Evolutionary conservation across 108 stramenopile species (phyloP).

Genomic region (Cyclotella kingstonii): DNA sequence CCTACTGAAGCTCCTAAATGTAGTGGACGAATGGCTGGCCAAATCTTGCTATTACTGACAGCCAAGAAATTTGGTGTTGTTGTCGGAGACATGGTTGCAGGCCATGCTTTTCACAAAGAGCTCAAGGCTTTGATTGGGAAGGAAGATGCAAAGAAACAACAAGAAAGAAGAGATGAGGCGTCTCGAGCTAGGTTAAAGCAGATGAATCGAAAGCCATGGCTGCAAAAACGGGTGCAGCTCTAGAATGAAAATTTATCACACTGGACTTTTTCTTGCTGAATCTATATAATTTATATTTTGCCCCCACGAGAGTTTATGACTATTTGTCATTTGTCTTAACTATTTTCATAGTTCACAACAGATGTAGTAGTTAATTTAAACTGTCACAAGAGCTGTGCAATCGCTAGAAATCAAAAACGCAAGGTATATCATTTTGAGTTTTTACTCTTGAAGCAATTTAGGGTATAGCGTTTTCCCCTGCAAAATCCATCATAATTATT

Average conservation of each 20-base stretch:
- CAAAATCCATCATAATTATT: no score
- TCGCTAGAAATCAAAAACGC: no score
- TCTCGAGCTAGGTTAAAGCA: conserved; percentile 74
- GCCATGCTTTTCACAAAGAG: conserved; percentile 81
- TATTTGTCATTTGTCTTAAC: no score
- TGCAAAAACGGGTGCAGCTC: conserved; percentile 60
- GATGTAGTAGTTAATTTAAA: no score
- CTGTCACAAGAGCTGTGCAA: no score
- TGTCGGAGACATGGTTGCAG: conserved; percentile 59
- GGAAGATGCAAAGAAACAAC: conserved; percentile 68
- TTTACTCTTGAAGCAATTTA: no score
- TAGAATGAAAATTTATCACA: background rate
- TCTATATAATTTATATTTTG: no score
- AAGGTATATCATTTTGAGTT: no score
- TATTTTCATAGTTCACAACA: no score
- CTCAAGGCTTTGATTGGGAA: conserved; percentile 57
- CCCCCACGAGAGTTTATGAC: no score
- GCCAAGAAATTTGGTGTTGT: conserved; percentile 74
- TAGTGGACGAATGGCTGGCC: conserved; percentile 70
- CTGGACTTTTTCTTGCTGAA: no score
- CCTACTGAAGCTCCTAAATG: conserved; percentile 24
- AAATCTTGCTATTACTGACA: conserved; percentile 74
- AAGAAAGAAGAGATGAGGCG: conserved; percentile 58
- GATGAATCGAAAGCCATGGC: conserved; percentile 87
- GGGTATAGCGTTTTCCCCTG: no score